A percentile compares a stretch with the other conserved stretches of the same genome.
These are phyloP conservation scores for Tripterygium wilfordii DNA, from an alignment of 177 flowering plant species.

Conservation along the genomic window DNA sequence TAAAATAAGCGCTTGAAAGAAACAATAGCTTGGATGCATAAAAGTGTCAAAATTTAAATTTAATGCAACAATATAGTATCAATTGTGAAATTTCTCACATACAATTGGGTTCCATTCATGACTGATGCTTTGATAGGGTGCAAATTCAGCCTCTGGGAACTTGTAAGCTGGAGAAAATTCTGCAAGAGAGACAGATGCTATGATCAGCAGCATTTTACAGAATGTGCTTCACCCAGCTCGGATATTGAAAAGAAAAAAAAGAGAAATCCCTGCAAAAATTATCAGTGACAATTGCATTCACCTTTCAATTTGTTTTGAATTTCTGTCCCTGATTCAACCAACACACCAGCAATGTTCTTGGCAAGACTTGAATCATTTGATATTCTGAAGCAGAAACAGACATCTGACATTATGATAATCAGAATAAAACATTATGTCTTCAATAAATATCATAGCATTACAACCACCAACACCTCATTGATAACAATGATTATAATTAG, in stretches of 20 bases:
- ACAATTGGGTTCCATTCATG: conserved; percentile 90
- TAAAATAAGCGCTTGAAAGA: too few species aligned
- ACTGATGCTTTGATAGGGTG: conserved; percentile 51
- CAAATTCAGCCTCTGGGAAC: conserved; percentile 82
- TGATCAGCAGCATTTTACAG: neutral
- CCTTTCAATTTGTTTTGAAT: conserved; percentile 34
- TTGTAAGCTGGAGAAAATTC: conserved; percentile 83
- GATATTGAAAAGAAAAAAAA: neutral
- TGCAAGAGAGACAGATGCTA: conserved; percentile 22
- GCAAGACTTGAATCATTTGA: conserved; percentile 49
- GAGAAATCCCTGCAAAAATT: neutral
- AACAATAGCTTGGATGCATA: too few species aligned
- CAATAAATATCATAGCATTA: neutral
- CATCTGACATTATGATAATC: neutral
- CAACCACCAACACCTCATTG: too few species aligned
- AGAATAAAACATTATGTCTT: neutral
- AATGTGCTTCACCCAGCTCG: neutral
- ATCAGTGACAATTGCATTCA: conserved; percentile 11
- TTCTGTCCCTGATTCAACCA: conserved; percentile 53
- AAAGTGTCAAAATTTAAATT: too few species aligned
- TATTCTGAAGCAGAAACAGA: conserved; percentile 41
- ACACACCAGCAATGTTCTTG: conserved; percentile 65
- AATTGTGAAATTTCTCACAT: conserved; percentile 30
- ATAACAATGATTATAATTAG: too few species aligned
- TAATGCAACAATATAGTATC: neutral